phyloP scores from a whole-genome alignment of 306 rosid species.

The Amphicarpaea edgeworthii region DNA sequence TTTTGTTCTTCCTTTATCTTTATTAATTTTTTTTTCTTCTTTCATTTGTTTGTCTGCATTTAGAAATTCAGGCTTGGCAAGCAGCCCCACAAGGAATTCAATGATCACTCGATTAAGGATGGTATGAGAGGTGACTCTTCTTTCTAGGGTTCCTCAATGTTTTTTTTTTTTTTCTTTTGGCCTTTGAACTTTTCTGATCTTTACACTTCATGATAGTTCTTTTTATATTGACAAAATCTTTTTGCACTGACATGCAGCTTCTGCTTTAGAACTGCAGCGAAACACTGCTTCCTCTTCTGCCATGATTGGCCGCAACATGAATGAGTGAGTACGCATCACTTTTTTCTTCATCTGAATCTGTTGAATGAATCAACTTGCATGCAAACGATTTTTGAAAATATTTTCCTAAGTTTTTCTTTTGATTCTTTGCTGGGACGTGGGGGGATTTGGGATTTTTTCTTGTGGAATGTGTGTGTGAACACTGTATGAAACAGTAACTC shows the following conservation, averaged over 20 bases:
- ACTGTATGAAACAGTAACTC: constrained; percentile 66
- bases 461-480: constrained; percentile 53
- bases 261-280: constrained; percentile 87
- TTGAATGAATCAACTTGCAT: constrained; percentile 22
- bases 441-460: constrained; percentile 59
- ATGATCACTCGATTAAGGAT: constrained; percentile 94
- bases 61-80: constrained; percentile 98
- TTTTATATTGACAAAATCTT: constrained; percentile 41
- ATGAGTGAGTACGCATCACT: constrained; percentile 80
- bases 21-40: constrained; percentile 23
- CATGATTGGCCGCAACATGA: constrained; percentile 93
- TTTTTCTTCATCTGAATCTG: not conserved
- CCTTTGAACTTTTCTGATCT: constrained; percentile 39
- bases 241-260: constrained; percentile 61
- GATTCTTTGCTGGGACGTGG: constrained; percentile 33
- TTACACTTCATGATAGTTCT: constrained; percentile 42
- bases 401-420: constrained; percentile 37
- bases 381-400: constrained; percentile 9
- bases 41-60: constrained; percentile 39
- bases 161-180: not conserved
- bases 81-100: constrained; percentile 99
- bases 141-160: constrained; percentile 69
- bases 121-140: constrained; percentile 74
- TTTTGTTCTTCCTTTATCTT: constrained; percentile 42
- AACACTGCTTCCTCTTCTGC: constrained; percentile 84